A percentile compares a stretch with the other conserved stretches of the same genome.
These are phyloP conservation scores for Berberis thunbergii DNA, from an alignment of 164 flowering plant species.

Conservation along the genomic window DNA sequence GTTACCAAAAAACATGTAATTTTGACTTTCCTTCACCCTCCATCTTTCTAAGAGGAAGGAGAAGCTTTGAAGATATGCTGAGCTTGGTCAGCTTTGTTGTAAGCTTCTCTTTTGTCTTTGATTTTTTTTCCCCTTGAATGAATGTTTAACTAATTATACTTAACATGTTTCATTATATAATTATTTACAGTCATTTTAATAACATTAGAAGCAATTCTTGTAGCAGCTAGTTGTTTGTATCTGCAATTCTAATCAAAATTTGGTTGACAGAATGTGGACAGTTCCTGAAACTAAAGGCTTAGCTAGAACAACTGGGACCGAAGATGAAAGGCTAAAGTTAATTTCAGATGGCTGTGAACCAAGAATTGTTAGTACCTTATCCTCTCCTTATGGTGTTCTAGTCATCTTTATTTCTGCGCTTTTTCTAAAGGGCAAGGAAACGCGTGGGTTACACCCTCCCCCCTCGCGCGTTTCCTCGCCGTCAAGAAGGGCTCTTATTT, in stretches of 20 bases:
- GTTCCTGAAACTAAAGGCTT: conserved; percentile 64
- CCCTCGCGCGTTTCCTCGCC: too few species aligned
- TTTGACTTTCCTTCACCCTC: too few species aligned
- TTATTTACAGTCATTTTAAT: not conserved
- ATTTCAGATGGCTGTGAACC: conserved; percentile 63
- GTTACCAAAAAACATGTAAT: too few species aligned
- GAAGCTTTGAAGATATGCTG: too few species aligned
- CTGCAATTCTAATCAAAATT: conserved; percentile 1
- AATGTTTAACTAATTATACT: not conserved
- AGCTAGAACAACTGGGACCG: conserved; percentile 26
- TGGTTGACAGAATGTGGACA: conserved; percentile 57
- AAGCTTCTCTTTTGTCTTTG: too few species aligned
- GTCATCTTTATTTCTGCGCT: not conserved
- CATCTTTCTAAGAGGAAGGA: too few species aligned
- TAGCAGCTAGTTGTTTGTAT: not conserved
- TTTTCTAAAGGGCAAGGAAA: not conserved
- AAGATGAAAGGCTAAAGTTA: conserved; percentile 47
- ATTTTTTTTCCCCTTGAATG: not conserved
- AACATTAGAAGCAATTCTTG: too few species aligned
- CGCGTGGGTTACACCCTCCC: too few species aligned
- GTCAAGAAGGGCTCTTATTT: too few species aligned
- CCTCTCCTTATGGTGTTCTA: not conserved
- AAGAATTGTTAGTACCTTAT: conserved; percentile 43
- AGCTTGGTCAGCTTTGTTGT: too few species aligned
- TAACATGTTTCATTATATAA: not conserved